Conservation (phyloP, 2,329 filamentous ascomycete species). For the Alternaria alternata region DNA sequence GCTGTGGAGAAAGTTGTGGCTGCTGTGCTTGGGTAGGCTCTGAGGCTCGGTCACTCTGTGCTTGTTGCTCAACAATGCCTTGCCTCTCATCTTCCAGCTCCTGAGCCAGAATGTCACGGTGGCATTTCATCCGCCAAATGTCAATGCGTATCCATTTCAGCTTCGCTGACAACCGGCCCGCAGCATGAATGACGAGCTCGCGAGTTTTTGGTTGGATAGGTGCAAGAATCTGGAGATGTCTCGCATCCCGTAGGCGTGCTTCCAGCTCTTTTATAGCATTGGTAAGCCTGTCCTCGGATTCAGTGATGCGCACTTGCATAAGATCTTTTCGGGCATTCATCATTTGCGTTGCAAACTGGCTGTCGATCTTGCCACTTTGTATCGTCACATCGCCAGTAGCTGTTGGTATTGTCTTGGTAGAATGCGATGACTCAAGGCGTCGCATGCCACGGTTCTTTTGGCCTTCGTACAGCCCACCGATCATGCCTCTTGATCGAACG, state of each 20-base stretch:
- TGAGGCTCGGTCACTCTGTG: constrained; percentile 36
- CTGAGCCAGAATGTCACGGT: constrained; percentile 84
- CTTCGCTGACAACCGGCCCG: constrained; percentile 83
- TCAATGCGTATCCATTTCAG: constrained; percentile 94
- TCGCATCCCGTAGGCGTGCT: constrained; percentile 82
- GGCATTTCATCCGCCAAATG: constrained; percentile 90
- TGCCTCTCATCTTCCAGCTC: constrained; percentile 83
- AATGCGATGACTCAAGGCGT: constrained; percentile 68
- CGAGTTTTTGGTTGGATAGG: constrained; percentile 91
- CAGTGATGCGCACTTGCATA: constrained; percentile 82
- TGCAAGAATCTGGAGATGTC: constrained; percentile 86
- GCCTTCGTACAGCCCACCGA: constrained; percentile 85
- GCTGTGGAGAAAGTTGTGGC: constrained; percentile 37
- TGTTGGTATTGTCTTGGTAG: constrained; percentile 70
- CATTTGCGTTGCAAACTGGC: constrained; percentile 86
- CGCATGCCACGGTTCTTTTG: constrained; percentile 77
- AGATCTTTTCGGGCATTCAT: constrained; percentile 81
- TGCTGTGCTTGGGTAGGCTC: constrained; percentile 30
- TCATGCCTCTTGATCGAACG: constrained; percentile 86
- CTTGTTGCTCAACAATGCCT: constrained; percentile 39
- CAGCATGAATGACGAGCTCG: constrained; percentile 84
- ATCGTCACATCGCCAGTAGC: constrained; percentile 77
- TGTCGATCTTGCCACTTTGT: constrained; percentile 76
- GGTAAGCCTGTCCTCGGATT: constrained; percentile 81
- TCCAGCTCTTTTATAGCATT: constrained; percentile 80